A percentile compares a stretch with the other conserved stretches of the same genome.
Evolutionary conservation across 139 green algal genomes (phyloP).

Genomic region (Chlamydomonas sphaeroides): DNA sequence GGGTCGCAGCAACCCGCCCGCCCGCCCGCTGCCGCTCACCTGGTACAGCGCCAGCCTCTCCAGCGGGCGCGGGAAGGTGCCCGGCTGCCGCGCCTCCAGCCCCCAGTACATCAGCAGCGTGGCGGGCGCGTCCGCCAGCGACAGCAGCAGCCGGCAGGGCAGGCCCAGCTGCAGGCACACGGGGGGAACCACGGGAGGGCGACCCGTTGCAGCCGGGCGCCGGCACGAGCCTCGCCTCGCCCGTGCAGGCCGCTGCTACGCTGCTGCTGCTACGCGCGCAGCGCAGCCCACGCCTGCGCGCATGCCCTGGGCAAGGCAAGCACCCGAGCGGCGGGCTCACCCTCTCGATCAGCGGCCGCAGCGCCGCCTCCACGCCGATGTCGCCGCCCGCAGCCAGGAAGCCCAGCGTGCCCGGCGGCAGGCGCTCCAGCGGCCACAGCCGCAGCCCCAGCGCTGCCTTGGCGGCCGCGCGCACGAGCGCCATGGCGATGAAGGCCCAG

Average conservation of each 20-base stretch:
- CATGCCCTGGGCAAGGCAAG: too few species aligned
- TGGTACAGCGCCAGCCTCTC: neutral
- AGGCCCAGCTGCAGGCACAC: neutral
- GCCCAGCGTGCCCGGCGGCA: neutral
- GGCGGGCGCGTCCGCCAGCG: neutral
- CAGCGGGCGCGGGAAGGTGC: neutral
- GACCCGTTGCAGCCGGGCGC: neutral
- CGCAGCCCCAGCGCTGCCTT: conserved; percentile 4
- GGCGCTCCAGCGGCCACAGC: neutral
- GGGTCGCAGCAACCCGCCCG: too few species aligned
- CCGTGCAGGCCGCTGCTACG: too few species aligned
- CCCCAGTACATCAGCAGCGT: conserved; percentile 10
- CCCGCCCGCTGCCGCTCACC: too few species aligned
- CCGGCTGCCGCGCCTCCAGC: neutral
- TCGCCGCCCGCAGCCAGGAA: conserved; percentile 12
- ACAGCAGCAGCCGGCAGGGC: conserved; percentile 7
- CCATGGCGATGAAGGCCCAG: conserved; percentile 1
- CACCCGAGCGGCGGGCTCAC: too few species aligned
- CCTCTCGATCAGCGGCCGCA: conserved; percentile 23
- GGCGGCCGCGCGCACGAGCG: neutral
- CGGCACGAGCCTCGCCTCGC: too few species aligned
- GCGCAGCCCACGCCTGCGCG: too few species aligned
- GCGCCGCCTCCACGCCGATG: conserved; percentile 9
- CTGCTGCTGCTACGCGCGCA: too few species aligned
- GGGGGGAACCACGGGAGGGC: neutral